Evolutionary conservation across 176 grass and related monocot species (phyloP), one percentile per base, ranked within the genome.

Genomic region (Musa acuminata): DNA sequence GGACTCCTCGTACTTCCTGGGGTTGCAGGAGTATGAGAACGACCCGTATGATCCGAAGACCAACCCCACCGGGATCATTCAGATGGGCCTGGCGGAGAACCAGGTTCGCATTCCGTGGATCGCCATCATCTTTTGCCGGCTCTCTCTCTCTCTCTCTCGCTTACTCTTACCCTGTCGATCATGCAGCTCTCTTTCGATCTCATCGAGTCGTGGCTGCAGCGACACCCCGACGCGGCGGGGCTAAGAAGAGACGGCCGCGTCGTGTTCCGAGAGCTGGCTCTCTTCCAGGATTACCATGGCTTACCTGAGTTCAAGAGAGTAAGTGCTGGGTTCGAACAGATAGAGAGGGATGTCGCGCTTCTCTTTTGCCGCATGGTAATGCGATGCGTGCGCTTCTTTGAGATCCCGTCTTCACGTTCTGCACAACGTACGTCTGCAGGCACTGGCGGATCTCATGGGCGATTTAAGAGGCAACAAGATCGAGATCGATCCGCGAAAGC

Each of bases 211-310:
- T 43, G 35, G 35, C 35, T 96, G 52, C 72, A 87, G 78, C 68
- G 71, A 23, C 76, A 96, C 80, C 92, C 92, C 2, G 78, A 87
- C 71, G 84, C 89, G 10, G 81, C 90, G 11, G 84, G 75, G 1
- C 83, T 96, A 71, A 85, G 64, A 22, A 86, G 77, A 0, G 72
- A 75, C 12, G 89, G 82, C 60, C 75, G 64, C 22, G 89, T 80
- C 19, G 75, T 89, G 49, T 96, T 96, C 75, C 92, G 89, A 69
- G 92, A 96, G 29, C 86, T 96, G 74, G 92, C 92, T 77, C 87
- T 96, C 52, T 96, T 96, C 86, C 92, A 96, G 85, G 92, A 96
- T 77, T 96, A 96, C 84, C 82, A 96, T 55, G 92, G 92, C 80
- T 62, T 92, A 72, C 84, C 89, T 62, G 85, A 72, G n/a, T 96